Evolutionary conservation across 2,329 filamentous ascomycete species (phyloP), one percentile per base, ranked within the genome.

Genomic region (Coniochaeta sp.): DNA sequence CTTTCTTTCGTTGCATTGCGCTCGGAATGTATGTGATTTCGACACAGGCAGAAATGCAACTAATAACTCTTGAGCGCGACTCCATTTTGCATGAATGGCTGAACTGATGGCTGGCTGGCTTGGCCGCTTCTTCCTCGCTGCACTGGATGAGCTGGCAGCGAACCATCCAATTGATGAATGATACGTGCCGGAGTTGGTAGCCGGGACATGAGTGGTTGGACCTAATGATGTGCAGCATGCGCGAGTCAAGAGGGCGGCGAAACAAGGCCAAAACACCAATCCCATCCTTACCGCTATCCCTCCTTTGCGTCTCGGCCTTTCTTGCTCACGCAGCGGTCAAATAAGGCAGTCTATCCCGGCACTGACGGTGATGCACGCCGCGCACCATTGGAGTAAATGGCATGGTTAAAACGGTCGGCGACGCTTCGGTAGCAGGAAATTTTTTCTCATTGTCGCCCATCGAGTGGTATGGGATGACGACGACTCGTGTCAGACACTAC

Each of bases 161-260:
- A 8, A 32, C 19, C n/a, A 12, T 47, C 42, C 42, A 28, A 12
- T 30, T n/a, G 26, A 52, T 52, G 34, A 56, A 38, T 38, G 16
- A 34, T 56, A 56, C n/a, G 16, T 34, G 54, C 34, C 28, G 54
- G 54, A 56, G 26, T 36, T 56, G 8, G 10, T 28, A 38, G 54
- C 54, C 28, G 54, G 30, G 26, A 36, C 30, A 56, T 22, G 54
- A 56, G 54, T 56, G 30, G 38, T 57, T 52, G 47, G 22, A 10
- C 30, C 24, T 52, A 12, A 52, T 52, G 22, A 52, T 68, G 65
- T 67, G 66, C 66, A 67, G 63, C 60, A 59, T 57, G 63, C 62
- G 63, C 66, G 67, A 68, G 67, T 68, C 67, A 68, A 67, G 65
- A 60, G 26, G 59, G 55, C 61, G 64, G 59, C 61, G 62, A 64